Conservation (phyloP, 140 eudicot species). For the Ambrosia hybrid region DNA sequence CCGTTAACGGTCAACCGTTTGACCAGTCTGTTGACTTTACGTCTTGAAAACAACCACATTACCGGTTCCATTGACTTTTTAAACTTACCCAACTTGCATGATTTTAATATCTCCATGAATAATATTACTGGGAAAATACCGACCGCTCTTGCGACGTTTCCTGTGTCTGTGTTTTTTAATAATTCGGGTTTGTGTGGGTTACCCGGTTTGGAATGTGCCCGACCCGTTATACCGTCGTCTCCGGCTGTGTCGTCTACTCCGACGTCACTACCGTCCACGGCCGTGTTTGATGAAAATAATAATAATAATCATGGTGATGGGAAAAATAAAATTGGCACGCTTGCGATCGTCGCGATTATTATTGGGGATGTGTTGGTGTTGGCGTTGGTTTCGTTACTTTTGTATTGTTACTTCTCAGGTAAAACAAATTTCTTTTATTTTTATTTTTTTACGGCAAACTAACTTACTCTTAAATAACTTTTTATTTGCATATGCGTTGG, state of each 20-base stretch:
- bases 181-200: constrained; percentile 42
- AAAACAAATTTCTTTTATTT: no score
- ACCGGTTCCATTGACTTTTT: constrained; percentile 32
- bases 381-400: no score
- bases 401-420: no score
- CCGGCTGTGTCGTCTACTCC: constrained; percentile 19
- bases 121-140: constrained; percentile 52
- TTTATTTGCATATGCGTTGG: no score
- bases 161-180: constrained; percentile 31
- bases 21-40: constrained; percentile 37
- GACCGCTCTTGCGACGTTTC: constrained; percentile 26
- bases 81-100: constrained; percentile 41
- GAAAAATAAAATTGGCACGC: constrained; percentile 16
- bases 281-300: constrained; percentile 2
- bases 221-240: constrained; percentile 11
- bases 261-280: constrained; percentile 21
- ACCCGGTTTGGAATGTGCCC: constrained; percentile 14
- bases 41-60: constrained; percentile 43
- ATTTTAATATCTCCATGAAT: constrained; percentile 55
- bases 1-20: no score
- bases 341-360: constrained; percentile 31
- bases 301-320: background rate
- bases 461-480: no score
- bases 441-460: no score
- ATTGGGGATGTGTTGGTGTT: constrained; percentile 38